These are phyloP conservation scores for Nemania sp. DNA, from an alignment of 2,329 filamentous ascomycete genomes.

Conservation along the genomic window DNA sequence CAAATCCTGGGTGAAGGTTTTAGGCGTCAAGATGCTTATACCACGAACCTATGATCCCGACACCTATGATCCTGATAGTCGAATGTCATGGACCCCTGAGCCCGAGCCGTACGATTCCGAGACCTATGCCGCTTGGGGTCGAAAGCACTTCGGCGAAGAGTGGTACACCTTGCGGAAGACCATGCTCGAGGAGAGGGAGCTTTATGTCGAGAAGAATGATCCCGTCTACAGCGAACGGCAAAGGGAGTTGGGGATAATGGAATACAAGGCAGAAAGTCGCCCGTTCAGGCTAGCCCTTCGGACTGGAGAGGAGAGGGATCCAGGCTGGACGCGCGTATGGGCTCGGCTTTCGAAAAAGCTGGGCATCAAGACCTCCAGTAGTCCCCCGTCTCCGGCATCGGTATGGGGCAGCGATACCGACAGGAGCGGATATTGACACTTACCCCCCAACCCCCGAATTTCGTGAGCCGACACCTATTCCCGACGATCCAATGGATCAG, in stretches of 20 bases:
- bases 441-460: not conserved
- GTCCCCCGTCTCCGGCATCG: not conserved
- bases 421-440: not conserved
- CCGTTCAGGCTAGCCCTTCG: not conserved
- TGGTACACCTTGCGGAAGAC: not conserved
- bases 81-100: not conserved
- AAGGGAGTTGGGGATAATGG: not conserved
- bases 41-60: not conserved
- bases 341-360: not conserved
- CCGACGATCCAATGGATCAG: not conserved
- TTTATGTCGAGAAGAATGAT: not conserved
- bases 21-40: not conserved
- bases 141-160: not conserved
- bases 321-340: not conserved
- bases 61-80: not conserved
- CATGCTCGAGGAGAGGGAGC: not conserved
- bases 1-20: not conserved
- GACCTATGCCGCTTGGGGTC: not conserved
- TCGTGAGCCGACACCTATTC: not conserved
- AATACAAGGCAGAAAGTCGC: not conserved
- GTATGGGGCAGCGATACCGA: not conserved
- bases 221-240: not conserved
- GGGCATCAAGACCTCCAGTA: not conserved
- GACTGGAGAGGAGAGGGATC: not conserved
- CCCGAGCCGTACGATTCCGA: not conserved